phyloP scores from a whole-genome alignment of 768 basidiomycete species.

The Amylocystis lapponica region DNA sequence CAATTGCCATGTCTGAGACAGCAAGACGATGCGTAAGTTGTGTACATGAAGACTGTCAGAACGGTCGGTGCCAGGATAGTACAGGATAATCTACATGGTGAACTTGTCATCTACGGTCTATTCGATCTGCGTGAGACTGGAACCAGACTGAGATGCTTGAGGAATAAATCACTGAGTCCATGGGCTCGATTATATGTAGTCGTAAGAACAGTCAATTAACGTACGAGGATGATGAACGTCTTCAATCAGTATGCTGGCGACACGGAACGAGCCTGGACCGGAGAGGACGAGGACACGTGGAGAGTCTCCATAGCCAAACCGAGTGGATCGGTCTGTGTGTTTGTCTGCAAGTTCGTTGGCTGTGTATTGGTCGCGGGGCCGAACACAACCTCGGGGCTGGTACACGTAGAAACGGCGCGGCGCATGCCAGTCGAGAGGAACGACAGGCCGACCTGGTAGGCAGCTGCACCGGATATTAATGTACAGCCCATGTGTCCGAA shows the following conservation, averaged over 20 bases:
- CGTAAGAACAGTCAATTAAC: no score
- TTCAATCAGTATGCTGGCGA: not conserved
- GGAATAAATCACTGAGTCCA: no score
- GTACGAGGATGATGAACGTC: no score
- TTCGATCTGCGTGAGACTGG: no score
- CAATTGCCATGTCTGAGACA: no score
- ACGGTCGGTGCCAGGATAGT: no score
- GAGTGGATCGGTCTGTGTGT: conserved; percentile 32
- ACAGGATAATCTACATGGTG: no score
- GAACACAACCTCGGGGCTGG: conserved; percentile 88
- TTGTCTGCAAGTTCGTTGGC: conserved; percentile 28
- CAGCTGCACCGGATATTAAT: conserved; percentile 43
- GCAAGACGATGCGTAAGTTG: no score
- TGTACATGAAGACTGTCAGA: no score
- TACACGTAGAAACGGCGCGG: conserved; percentile 91
- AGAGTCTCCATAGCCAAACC: conserved; percentile 35
- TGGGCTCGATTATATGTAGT: no score
- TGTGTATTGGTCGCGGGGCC: conserved; percentile 35
- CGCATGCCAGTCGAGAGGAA: conserved; percentile 93
- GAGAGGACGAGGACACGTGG: conserved; percentile 15
- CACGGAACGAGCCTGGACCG: conserved; percentile 1
- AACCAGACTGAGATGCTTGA: no score
- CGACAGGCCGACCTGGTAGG: conserved; percentile 94
- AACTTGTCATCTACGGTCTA: no score
- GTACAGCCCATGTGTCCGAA: not conserved